A percentile compares a stretch with the other conserved stretches of the same genome.
phyloP scores from a whole-genome alignment of 805 yeast genomes.

The Ogataea ganodermae region DNA sequence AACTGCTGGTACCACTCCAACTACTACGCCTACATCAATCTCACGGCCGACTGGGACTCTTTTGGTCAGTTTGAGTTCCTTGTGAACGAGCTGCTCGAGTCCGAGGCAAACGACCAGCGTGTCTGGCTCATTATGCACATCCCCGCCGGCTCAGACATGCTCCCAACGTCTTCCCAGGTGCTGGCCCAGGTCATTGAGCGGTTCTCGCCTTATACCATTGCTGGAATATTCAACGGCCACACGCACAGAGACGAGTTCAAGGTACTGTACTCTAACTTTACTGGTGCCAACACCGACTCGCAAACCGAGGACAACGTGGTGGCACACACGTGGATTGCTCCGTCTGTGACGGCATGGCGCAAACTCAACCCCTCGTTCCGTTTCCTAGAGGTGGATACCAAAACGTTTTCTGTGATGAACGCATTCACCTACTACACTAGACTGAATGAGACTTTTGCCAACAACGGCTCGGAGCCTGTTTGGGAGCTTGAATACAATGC shows the following conservation, averaged over 20 bases:
- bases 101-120: slow-evolving; percentile 58
- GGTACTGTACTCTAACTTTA: slow-evolving; percentile 49
- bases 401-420: slow-evolving; percentile 62
- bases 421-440: slow-evolving; percentile 59
- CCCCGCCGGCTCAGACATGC: slow-evolving; percentile 59
- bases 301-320: slow-evolving; percentile 47
- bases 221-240: slow-evolving; percentile 70
- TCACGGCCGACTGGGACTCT: slow-evolving; percentile 52
- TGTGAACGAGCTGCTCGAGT: slow-evolving; percentile 59
- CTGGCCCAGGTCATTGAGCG: slow-evolving; percentile 61
- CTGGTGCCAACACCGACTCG: slow-evolving; percentile 34
- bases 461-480: slow-evolving; percentile 55
- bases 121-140: slow-evolving; percentile 78
- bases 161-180: slow-evolving; percentile 61
- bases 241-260: slow-evolving; percentile 71
- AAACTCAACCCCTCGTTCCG: slow-evolving; percentile 72
- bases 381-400: slow-evolving; percentile 65
- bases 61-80: slow-evolving; percentile 66
- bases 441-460: slow-evolving; percentile 56
- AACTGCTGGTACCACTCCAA: slow-evolving; percentile 69
- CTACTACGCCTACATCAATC: slow-evolving; percentile 54
- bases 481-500: slow-evolving; percentile 70
- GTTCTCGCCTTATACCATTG: slow-evolving; percentile 68
- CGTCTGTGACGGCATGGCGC: slow-evolving; percentile 62
- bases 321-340: slow-evolving; percentile 64